Base-by-base conservation (phyloP, 805 yeast species). In the Martiniozyma abietophila region DNA sequence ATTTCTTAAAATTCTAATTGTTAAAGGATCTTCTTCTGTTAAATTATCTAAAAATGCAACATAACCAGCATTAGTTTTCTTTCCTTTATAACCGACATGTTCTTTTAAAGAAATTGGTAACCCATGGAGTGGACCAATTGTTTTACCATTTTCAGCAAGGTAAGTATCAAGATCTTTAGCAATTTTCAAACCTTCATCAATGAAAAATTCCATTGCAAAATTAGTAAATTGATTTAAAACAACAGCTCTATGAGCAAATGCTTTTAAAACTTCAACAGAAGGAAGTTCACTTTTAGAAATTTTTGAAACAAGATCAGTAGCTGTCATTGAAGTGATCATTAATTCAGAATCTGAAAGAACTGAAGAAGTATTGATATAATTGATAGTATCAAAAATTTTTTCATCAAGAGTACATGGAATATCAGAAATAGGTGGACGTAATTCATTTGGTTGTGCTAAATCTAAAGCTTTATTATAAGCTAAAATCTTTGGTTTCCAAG, bases 61-160 rank as follows among this genome's bases (percentile, higher is more conserved):
- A 45, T 64, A 68, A 5, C 75, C 73, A 16, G 65, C 67, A 35
- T 70, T 68, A 1, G 77, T 66, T 45, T 69, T 68, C 36, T 59
- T 66, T 26, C 76, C 79, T 28, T 54, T 60, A 37, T 64, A 64
- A 33, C 59, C 55, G 44, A 61, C 65, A 29, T 76, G 75, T 43
- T 76, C 83, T 49, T 76, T 76, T 35, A 76, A 53, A 2, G 81
- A 72, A 32, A 76, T 58, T 5, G 82, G 81, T 43, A 76, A 52
- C 3, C 83, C 82, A 28, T 78, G 80, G 35, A 76, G 58, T 1
- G 79, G 76, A 29, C 76, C 76, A 18, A 70, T 53, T 0, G 71
- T 57, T 32, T 65, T 54, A 3, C 74, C 73, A 31, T 66, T 61
- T 31, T 62, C 58, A 16, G 49, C 48, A 37, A 54, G 58, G 43